Base-by-base conservation (phyloP, 2,329 filamentous ascomycete genomes). In the Aspergillus nomiae region DNA sequence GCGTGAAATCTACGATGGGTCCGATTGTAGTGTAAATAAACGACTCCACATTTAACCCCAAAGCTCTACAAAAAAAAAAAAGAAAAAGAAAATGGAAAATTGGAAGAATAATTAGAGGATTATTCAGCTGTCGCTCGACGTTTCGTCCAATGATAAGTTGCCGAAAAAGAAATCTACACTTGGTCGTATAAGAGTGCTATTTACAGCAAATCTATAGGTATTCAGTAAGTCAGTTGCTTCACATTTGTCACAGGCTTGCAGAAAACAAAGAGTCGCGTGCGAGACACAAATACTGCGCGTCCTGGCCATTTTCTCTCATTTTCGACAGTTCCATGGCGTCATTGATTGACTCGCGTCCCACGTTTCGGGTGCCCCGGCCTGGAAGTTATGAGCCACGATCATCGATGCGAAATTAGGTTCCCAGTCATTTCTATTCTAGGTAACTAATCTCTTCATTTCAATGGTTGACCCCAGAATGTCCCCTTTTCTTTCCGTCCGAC, bases 311-410 rank as follows among this genome's bases (percentile, higher is more conserved):
- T 28, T 28, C 14, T 62, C 32, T 60, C 62, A 57, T 53, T 50
- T 51, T 63, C 55, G 60, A 56, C 58, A 61, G 54, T 56, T 62
- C 60, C 67, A 70, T 69, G 65, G 64, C 71, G 72, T 76, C 71
- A 76, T 73, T 66, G 60, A 69, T 66, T 60, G 65, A 61, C 56
- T 74, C 73, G 70, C 73, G 71, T 76, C 69, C 73, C 74, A 71
- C 71, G 70, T 69, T 71, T 71, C 63, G 60, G 65, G 45, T 28
- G 45, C 64, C 66, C 59, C 62, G 63, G 71, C 70, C 64, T 67
- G 68, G 68, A 63, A 61, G 61, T 63, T 45, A 60, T 51, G 58
- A 65, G 62, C 61, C 56, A 60, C 60, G 65, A 65, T 60, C 66
- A 56, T 60, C 65, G 36, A 60, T 61, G 30, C 34, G 60, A 62